These are phyloP conservation scores for Cocos nucifera DNA, from an alignment of 176 grass and related monocot genomes.

Conservation along the genomic window DNA sequence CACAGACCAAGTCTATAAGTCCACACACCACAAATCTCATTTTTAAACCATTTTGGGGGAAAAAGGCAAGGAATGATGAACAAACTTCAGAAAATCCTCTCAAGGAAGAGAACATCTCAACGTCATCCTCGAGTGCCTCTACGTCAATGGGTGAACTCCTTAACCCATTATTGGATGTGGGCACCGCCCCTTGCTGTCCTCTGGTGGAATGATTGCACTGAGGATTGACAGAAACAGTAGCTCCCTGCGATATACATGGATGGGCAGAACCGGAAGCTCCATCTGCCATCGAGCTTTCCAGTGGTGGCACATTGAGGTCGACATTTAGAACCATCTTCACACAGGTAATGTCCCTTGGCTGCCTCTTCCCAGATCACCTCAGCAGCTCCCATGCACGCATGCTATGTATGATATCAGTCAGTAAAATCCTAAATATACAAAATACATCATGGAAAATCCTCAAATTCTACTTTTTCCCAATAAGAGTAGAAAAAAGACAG, in stretches of 20 bases:
- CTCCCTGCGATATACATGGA: no score
- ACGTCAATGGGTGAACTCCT: constrained; percentile 42
- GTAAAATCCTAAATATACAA: not conserved
- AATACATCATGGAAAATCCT: not conserved
- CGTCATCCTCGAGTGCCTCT: constrained; percentile 54
- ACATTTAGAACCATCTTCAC: constrained; percentile 6
- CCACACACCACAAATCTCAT: not conserved
- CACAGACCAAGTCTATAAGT: no score
- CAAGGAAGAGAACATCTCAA: constrained; percentile 43
- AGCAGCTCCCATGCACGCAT: not conserved
- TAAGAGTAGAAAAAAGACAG: no score
- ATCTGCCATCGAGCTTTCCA: not conserved
- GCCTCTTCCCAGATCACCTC: not conserved
- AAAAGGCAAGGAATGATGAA: constrained; percentile 15
- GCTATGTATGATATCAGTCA: constrained; percentile 1
- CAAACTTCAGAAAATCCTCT: constrained; percentile 39
- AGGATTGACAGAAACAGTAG: not conserved
- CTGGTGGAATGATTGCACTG: not conserved
- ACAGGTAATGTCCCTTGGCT: not conserved
- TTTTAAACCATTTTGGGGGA: not conserved
- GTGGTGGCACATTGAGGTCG: constrained; percentile 8
- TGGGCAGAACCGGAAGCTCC: not conserved
- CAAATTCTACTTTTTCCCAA: no score
- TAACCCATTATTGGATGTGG: constrained; percentile 6
- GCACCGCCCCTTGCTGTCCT: constrained; percentile 11